Evolutionary conservation across 345 rosid species (phyloP).

Genomic region (Gynandropsis gynandra): DNA sequence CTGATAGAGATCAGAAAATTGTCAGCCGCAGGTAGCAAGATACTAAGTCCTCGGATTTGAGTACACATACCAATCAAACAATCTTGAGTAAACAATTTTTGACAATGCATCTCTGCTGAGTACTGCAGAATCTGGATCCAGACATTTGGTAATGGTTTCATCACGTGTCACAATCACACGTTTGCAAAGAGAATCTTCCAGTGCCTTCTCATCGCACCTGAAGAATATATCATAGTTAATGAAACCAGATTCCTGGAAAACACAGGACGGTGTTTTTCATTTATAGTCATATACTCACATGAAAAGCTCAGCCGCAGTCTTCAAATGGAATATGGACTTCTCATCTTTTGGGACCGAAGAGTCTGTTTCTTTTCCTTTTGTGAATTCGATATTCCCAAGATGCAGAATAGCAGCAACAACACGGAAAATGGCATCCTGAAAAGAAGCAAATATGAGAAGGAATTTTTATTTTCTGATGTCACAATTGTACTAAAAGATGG

Average conservation of each 20-base stretch:
- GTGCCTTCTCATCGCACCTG: slow-evolving; percentile 83
- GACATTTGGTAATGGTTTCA: slow-evolving; percentile 87
- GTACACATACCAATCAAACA: slow-evolving; percentile 83
- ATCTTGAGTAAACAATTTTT: slow-evolving; percentile 83
- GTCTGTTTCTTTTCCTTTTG: slow-evolving; percentile 79
- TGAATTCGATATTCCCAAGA: slow-evolving; percentile 82
- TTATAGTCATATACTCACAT: slow-evolving; percentile 50
- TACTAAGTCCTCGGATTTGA: too few relatives aligned
- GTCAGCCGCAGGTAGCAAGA: too few relatives aligned
- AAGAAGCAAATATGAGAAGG: neutral
- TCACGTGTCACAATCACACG: slow-evolving; percentile 95
- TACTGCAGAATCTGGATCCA: slow-evolving; percentile 81
- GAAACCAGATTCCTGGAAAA: too few relatives aligned
- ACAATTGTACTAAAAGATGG: too few relatives aligned
- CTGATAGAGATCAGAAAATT: too few relatives aligned
- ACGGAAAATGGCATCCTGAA: slow-evolving; percentile 68
- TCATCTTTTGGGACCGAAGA: slow-evolving; percentile 90
- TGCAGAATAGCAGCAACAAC: slow-evolving; percentile 97
- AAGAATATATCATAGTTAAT: slow-evolving; percentile 15
- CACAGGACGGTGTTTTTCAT: too few relatives aligned
- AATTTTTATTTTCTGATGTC: too few relatives aligned
- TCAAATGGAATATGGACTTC: slow-evolving; percentile 64
- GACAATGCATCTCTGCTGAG: slow-evolving; percentile 95
- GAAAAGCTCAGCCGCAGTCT: slow-evolving; percentile 77
- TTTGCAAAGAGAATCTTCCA: slow-evolving; percentile 83